These are phyloP conservation scores for Cladosporium phlei DNA, from an alignment of 2,329 filamentous ascomycete species.

Conservation along the genomic window DNA sequence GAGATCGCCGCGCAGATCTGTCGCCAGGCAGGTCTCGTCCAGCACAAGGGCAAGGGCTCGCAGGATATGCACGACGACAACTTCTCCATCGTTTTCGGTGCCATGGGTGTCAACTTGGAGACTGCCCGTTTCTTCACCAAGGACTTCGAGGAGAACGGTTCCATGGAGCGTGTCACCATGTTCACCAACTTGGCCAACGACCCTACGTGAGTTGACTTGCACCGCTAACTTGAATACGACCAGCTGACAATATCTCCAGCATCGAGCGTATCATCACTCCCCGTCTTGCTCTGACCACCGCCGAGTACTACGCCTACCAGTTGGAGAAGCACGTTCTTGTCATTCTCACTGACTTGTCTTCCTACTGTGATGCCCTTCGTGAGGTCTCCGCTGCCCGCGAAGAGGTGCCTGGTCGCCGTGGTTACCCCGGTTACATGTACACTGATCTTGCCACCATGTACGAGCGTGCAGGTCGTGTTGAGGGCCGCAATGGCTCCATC, in stretches of 20 bases:
- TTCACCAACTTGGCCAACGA: constrained; percentile 99
- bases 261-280: constrained; percentile 99
- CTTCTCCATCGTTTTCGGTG: constrained; percentile 98
- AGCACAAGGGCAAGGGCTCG: constrained; percentile 82
- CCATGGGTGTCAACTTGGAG: constrained; percentile 99
- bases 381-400: constrained; percentile 97
- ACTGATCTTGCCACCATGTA: constrained; percentile 99
- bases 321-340: constrained; percentile 99
- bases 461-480: constrained; percentile 95
- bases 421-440: constrained; percentile 99
- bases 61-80: constrained; percentile 98
- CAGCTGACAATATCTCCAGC: constrained; percentile 44
- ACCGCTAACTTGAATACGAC: not conserved
- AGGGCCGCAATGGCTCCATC: constrained; percentile 95
- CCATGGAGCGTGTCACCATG: constrained; percentile 91
- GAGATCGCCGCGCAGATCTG: constrained; percentile 99
- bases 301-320: constrained; percentile 99
- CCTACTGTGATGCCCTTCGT: constrained; percentile 97
- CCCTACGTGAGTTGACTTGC: constrained; percentile 65
- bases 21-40: constrained; percentile 89
- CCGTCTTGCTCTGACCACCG: constrained; percentile 93
- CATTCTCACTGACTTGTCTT: constrained; percentile 94
- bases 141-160: constrained; percentile 98
- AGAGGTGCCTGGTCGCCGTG: constrained; percentile 97
- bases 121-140: constrained; percentile 97